Evolutionary conservation across 495 filamentous ascomycete species (phyloP).

Genomic region (Aspergillus saccharolyticus): DNA sequence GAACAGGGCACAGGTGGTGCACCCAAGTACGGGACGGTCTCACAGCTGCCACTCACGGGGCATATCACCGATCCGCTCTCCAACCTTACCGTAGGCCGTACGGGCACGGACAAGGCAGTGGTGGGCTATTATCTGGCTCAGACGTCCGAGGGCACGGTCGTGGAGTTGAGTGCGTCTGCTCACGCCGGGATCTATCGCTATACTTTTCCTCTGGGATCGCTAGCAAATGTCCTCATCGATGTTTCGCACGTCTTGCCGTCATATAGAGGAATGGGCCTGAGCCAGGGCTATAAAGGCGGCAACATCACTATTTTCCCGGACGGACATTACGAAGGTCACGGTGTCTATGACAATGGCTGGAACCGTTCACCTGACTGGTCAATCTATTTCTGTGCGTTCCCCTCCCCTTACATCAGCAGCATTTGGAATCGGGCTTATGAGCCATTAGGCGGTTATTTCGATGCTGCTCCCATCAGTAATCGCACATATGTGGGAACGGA

Average conservation of each 20-base stretch:
- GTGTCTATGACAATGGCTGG: conserved; percentile 61
- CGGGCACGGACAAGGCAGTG: conserved; percentile 45
- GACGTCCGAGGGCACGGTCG: conserved; percentile 47
- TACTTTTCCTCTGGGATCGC: conserved; percentile 44
- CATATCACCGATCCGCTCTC: conserved; percentile 52
- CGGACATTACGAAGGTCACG: conserved; percentile 59
- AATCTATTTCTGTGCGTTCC: conserved; percentile 59
- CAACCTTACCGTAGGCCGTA: conserved; percentile 49
- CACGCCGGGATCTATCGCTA: conserved; percentile 62
- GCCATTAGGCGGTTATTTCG: conserved; percentile 50
- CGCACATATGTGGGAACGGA: conserved; percentile 29
- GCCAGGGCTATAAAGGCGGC: conserved; percentile 64
- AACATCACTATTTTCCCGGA: conserved; percentile 47
- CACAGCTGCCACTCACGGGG: conserved; percentile 58
- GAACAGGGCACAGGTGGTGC: conserved; percentile 71
- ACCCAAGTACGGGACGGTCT: conserved; percentile 66
- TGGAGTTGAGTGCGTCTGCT: conserved; percentile 57
- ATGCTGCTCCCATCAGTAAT: conserved; percentile 35
- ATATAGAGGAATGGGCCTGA: conserved; percentile 52
- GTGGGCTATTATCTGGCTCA: conserved; percentile 62
- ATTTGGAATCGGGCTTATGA: neutral
- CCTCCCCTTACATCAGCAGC: neutral
- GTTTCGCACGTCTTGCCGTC: conserved; percentile 67
- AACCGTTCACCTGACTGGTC: conserved; percentile 57
- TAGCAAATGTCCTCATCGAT: conserved; percentile 56